Evolutionary conservation across 2,329 filamentous ascomycete genomes (phyloP), one percentile per base, ranked within the genome.

Genomic region (Pseudogymnoascus sp.): DNA sequence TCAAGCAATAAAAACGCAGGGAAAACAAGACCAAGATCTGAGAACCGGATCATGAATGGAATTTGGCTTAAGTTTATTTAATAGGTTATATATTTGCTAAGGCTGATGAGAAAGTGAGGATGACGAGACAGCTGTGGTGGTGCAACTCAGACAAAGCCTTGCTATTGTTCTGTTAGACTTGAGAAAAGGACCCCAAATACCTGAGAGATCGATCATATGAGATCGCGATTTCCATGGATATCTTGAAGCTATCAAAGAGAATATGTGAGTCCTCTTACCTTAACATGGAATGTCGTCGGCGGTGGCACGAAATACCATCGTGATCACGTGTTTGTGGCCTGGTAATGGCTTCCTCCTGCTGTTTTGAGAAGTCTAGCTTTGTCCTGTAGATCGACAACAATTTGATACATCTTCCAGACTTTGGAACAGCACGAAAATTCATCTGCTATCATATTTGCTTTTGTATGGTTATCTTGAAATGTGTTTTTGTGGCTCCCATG

Each of bases 21-120:
- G 5, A 57, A 57, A 57, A 28, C 47, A 57, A 33, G 47, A 57
- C 47, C 28, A 19, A 57, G 26, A 57, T 57, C 28, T 33, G 19
- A 15, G 26, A 57, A 17, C 28, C 47, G 47, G n/a, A 33, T 57
- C 47, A 57, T 57, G 47, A 57, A 33, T 31, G 47, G 47, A 57
- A 19, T 19, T 33, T 57, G 28, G 10, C 26, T 33, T 57, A 28
- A 28, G n/a, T 15, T 8, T 26, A 57, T 57, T 57, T 57, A 28
- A 33, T 28, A 57, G 47, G 47, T 57, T 33, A 57, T 31, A 57
- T 33, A 57, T 57, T 57, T 57, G 47, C 47, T 57, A n/a, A 57
- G 21, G 47, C 26, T 57, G 47, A 19, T 57, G 47, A n/a, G 28
- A 57, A 57, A 19, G 47, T 19, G 47, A 53, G 26, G 26, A 57